phyloP scores from a whole-genome alignment of 192 early-diverging fungal species.

The Tieghemiomyces parasiticus region DNA sequence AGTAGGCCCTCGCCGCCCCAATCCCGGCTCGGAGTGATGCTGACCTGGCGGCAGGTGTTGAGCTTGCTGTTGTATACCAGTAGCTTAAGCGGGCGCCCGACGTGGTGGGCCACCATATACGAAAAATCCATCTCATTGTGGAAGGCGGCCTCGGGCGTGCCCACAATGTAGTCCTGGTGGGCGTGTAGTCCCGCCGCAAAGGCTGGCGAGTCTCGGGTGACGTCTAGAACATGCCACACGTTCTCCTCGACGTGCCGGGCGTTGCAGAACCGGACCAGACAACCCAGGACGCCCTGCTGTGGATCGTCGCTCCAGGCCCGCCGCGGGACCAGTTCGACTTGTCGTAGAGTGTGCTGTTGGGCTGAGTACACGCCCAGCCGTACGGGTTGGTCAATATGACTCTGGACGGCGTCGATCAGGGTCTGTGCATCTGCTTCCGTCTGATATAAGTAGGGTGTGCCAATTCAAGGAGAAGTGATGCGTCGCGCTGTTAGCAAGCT shows the following conservation, averaged over 20 bases:
- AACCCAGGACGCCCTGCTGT: conserved; percentile 32
- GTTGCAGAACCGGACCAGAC: conserved; percentile 47
- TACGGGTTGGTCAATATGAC: not conserved
- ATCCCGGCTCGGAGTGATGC: conserved; percentile 44
- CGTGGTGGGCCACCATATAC: conserved; percentile 37
- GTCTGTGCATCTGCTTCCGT: not conserved
- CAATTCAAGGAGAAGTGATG: not conserved
- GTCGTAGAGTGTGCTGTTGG: conserved; percentile 14
- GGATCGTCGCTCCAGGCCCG: conserved; percentile 19
- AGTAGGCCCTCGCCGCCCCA: conserved; percentile 56
- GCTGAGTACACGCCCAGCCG: not conserved
- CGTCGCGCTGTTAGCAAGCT: no score
- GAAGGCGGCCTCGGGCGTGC: conserved; percentile 40
- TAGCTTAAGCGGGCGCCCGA: conserved; percentile 40
- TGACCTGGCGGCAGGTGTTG: conserved; percentile 47
- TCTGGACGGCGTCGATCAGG: not conserved
- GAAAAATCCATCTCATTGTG: conserved; percentile 47
- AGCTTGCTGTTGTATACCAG: conserved; percentile 52
- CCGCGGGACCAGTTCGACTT: conserved; percentile 23
- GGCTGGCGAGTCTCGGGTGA: conserved; percentile 50
- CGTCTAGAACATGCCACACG: conserved; percentile 53
- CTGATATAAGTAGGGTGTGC: conserved; percentile 2
- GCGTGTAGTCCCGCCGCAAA: conserved; percentile 48
- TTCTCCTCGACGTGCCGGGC: conserved; percentile 28
- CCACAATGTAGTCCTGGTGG: conserved; percentile 59